phyloP scores from a whole-genome alignment of 176 grass and related monocot species.

The Bothriochloa decipiens region DNA sequence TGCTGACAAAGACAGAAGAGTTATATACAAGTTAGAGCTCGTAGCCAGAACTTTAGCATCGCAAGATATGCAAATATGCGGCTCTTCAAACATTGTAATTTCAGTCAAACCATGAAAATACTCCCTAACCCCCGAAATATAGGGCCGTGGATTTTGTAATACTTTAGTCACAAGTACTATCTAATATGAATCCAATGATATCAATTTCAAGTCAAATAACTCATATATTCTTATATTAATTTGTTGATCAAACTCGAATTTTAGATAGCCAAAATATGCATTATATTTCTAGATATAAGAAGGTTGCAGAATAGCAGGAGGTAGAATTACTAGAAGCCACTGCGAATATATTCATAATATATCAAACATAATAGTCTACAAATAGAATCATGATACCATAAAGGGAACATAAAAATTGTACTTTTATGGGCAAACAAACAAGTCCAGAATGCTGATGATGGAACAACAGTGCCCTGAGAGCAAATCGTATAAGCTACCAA shows the following conservation, averaged over 20 bases:
- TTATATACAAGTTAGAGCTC: background rate
- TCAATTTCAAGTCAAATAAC: background rate
- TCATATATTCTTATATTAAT: background rate
- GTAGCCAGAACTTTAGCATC: background rate
- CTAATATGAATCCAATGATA: background rate
- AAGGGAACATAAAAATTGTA: slow-evolving; percentile 47
- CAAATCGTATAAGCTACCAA: slow-evolving; percentile 36
- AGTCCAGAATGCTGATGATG: slow-evolving; percentile 40
- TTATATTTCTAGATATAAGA: background rate
- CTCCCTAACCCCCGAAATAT: background rate
- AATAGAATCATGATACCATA: slow-evolving; percentile 50
- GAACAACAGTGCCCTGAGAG: slow-evolving; percentile 26
- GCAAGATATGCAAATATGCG: background rate
- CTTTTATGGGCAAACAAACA: slow-evolving; percentile 28
- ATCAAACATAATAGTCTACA: slow-evolving; percentile 10
- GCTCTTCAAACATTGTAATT: background rate
- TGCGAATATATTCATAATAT: background rate
- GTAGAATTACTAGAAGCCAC: slow-evolving; percentile 10
- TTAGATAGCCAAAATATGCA: background rate
- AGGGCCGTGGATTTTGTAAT: background rate
- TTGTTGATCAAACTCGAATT: background rate
- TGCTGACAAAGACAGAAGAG: slow-evolving; percentile 8
- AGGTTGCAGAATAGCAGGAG: background rate
- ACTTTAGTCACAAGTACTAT: background rate
- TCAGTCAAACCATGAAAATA: background rate